Conservation (phyloP, 495 filamentous ascomycete genomes). For the Podospora pseudoanserina region DNA sequence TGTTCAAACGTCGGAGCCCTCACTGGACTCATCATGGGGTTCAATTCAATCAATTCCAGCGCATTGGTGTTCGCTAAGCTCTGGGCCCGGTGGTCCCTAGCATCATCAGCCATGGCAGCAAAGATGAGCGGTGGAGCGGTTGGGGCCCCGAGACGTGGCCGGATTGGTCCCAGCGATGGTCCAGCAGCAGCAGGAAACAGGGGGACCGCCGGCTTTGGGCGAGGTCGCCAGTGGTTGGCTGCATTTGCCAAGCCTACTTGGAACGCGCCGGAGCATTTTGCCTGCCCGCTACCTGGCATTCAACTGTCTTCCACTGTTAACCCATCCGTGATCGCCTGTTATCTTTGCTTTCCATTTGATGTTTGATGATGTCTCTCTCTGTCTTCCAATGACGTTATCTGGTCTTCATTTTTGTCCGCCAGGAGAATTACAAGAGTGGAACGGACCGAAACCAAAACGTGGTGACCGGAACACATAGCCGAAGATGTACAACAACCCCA, state of each 20-base stretch:
- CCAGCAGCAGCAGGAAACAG: slow-evolving; percentile 8
- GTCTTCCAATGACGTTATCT: neutral
- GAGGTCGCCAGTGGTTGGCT: neutral
- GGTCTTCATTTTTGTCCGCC: neutral
- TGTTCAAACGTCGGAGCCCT: slow-evolving; percentile 11
- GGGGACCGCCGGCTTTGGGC: neutral
- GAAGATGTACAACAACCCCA: neutral
- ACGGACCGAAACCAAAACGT: neutral
- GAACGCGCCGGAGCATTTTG: neutral
- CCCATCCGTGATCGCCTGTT: neutral
- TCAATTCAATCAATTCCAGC: slow-evolving; percentile 17
- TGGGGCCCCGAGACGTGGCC: slow-evolving; percentile 12
- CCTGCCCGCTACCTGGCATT: neutral
- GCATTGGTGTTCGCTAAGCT: slow-evolving; percentile 9
- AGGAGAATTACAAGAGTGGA: neutral
- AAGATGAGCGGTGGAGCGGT: slow-evolving; percentile 22
- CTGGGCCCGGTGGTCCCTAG: slow-evolving; percentile 7
- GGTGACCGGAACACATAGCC: neutral
- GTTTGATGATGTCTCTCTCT: neutral
- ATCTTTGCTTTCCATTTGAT: neutral
- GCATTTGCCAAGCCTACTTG: slow-evolving; percentile 3
- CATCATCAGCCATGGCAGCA: slow-evolving; percentile 5
- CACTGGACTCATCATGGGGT: slow-evolving; percentile 14
- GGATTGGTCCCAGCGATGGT: slow-evolving; percentile 14
- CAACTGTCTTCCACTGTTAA: neutral